Evolutionary conservation across 2,329 filamentous ascomycete genomes (phyloP).

Genomic region (Colletotrichum paranaense): DNA sequence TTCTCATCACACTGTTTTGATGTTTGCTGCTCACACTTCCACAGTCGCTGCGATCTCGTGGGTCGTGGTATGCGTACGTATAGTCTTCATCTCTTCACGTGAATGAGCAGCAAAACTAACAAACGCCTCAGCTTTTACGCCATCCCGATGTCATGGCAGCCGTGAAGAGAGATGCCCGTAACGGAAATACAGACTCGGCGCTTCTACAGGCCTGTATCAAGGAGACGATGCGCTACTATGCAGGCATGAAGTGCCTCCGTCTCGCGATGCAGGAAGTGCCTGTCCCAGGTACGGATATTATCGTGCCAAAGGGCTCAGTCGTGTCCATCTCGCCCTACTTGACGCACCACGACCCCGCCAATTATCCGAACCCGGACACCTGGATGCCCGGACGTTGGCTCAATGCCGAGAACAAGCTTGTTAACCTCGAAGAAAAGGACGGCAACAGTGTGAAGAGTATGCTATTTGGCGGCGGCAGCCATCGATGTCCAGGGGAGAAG

Average conservation of each 20-base stretch:
- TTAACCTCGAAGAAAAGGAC: constrained; percentile 10
- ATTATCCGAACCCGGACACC: constrained; percentile 23
- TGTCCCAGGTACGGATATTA: constrained; percentile 15
- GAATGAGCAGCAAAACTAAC: background rate
- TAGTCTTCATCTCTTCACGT: background rate
- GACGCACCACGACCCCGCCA: constrained; percentile 34
- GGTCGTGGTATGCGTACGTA: constrained; percentile 36
- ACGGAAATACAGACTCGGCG: constrained; percentile 5
- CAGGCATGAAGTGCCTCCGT: constrained; percentile 23
- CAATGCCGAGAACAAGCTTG: constrained; percentile 28
- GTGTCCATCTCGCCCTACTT: constrained; percentile 34
- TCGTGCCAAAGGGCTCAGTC: constrained; percentile 29
- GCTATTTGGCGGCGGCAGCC: constrained; percentile 16
- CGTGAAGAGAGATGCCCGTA: constrained; percentile 34
- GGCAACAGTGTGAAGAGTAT: constrained; percentile 3
- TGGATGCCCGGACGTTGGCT: constrained; percentile 39
- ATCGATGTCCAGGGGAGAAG: constrained; percentile 30
- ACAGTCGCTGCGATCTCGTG: constrained; percentile 33
- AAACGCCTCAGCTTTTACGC: constrained; percentile 28
- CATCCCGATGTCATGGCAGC: constrained; percentile 33
- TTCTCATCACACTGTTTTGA: constrained; percentile 35
- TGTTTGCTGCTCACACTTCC: constrained; percentile 37
- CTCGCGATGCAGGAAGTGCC: constrained; percentile 8
- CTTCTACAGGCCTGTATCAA: constrained; percentile 38
- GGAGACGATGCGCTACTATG: constrained; percentile 37